Percentiles rank a stretch among this genome's conserved stretches.
phyloP scores from a whole-genome alignment of 2,329 filamentous ascomycete species.

The Stenocarpella maydis region DNA sequence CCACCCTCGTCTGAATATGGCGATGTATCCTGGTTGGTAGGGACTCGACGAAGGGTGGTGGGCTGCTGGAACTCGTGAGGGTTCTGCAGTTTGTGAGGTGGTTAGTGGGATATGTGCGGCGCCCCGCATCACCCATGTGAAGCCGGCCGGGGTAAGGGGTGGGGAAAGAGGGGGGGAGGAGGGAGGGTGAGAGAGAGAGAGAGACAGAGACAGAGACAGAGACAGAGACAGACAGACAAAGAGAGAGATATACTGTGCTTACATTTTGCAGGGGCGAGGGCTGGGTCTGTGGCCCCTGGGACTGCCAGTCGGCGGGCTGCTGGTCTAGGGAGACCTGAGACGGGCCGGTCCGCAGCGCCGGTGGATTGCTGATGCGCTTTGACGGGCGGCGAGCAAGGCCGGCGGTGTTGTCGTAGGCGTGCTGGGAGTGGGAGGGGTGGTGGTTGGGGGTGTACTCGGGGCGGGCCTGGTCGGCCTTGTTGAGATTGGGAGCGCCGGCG shows the following conservation, averaged over 20 bases:
- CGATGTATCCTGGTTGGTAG: conserved; percentile 49
- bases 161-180: no score
- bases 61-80: conserved; percentile 49
- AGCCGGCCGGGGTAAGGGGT: conserved; percentile 39
- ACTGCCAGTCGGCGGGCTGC: conserved; percentile 45
- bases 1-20: conserved; percentile 50
- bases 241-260: conserved; percentile 40
- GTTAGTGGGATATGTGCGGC: background rate
- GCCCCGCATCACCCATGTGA: conserved; percentile 35
- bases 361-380: conserved; percentile 62
- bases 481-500: conserved; percentile 48
- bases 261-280: conserved; percentile 54
- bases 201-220: no score
- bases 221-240: no score
- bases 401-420: conserved; percentile 57
- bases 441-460: conserved; percentile 39
- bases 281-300: conserved; percentile 44
- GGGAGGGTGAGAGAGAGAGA: no score
- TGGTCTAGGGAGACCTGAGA: conserved; percentile 50
- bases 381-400: conserved; percentile 63
- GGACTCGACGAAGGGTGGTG: conserved; percentile 59
- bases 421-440: conserved; percentile 41
- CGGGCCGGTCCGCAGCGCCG: conserved; percentile 52
- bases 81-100: conserved; percentile 44
- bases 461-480: conserved; percentile 38